Conservation (phyloP, 2,329 filamentous ascomycete species). For the Phaeosphaeriaceae sp. region DNA sequence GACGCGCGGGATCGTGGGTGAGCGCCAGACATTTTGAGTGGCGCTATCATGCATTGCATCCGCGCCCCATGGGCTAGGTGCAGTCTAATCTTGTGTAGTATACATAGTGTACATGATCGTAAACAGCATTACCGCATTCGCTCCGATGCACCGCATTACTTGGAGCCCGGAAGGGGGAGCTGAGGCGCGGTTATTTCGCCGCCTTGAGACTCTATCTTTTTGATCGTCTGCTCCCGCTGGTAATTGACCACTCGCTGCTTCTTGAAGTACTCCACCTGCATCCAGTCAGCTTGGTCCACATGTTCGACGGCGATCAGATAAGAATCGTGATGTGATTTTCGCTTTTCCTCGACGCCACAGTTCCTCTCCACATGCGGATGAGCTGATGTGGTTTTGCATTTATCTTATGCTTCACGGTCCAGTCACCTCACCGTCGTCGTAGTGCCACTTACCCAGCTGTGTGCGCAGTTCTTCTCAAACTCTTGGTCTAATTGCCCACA, state of each 20-base stretch:
- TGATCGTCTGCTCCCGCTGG: slow-evolving; percentile 76
- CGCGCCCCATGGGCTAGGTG: slow-evolving; percentile 20
- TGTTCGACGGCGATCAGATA: slow-evolving; percentile 7
- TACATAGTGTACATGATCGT: slow-evolving; percentile 39
- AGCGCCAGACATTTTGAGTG: slow-evolving; percentile 4
- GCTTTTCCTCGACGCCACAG: not conserved
- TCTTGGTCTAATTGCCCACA: slow-evolving; percentile 68
- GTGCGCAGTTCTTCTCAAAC: slow-evolving; percentile 87
- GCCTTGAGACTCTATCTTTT: slow-evolving; percentile 53
- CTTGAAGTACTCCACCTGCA: slow-evolving; percentile 94
- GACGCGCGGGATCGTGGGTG: slow-evolving; percentile 3
- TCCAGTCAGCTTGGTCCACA: slow-evolving; percentile 14
- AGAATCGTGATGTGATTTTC: slow-evolving; percentile 2
- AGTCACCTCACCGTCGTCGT: not conserved
- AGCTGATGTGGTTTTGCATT: not conserved
- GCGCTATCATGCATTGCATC: slow-evolving; percentile 7
- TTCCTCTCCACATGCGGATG: not conserved
- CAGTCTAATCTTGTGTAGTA: slow-evolving; percentile 18
- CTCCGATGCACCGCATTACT: slow-evolving; percentile 10
- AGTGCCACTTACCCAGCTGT: slow-evolving; percentile 78
- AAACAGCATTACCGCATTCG: slow-evolving; percentile 7
- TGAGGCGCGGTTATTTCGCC: slow-evolving; percentile 46
- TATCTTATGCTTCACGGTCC: not conserved
- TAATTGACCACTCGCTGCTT: slow-evolving; percentile 92
- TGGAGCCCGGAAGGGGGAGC: slow-evolving; percentile 36